Evolutionary conservation across 2,329 filamentous ascomycete genomes (phyloP).

Genomic region (Elsinoe arachidis): DNA sequence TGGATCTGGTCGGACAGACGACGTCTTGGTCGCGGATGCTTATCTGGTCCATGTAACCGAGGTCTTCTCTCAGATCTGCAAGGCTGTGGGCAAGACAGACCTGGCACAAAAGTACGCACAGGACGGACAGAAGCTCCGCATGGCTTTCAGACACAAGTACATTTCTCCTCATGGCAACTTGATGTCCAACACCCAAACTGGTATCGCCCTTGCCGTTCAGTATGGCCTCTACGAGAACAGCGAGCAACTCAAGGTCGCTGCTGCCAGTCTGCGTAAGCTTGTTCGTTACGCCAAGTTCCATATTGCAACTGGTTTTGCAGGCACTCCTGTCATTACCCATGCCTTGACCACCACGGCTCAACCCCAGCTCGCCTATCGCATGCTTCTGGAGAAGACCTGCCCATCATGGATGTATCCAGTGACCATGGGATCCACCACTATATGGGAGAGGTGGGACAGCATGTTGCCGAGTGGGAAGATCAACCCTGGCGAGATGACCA

Average conservation of each 20-base stretch:
- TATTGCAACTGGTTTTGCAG: constrained; percentile 41
- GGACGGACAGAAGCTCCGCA: constrained; percentile 19
- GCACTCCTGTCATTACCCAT: constrained; percentile 44
- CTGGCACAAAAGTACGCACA: constrained; percentile 21
- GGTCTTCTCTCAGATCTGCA: constrained; percentile 19
- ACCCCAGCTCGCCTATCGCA: constrained; percentile 32
- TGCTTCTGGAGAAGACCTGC: constrained; percentile 39
- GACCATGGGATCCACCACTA: constrained; percentile 39
- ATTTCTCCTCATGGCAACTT: constrained; percentile 25
- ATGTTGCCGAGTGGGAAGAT: constrained; percentile 37
- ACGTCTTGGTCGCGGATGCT: constrained; percentile 31
- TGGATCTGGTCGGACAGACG: constrained; percentile 27
- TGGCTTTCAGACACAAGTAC: constrained; percentile 25
- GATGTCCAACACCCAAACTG: constrained; percentile 28
- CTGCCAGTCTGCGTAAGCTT: constrained; percentile 22
- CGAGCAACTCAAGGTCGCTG: constrained; percentile 16
- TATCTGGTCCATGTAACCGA: constrained; percentile 31
- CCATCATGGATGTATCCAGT: constrained; percentile 45
- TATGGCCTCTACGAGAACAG: constrained; percentile 22
- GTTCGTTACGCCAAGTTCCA: constrained; percentile 21
- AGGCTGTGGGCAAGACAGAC: constrained; percentile 19
- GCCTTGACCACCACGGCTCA: constrained; percentile 17
- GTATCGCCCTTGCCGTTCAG: constrained; percentile 20
- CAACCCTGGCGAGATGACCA: constrained; percentile 42
- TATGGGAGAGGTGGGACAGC: constrained; percentile 46